Base-by-base conservation (phyloP, 805 yeast species). In the Starmerella davenportii region DNA sequence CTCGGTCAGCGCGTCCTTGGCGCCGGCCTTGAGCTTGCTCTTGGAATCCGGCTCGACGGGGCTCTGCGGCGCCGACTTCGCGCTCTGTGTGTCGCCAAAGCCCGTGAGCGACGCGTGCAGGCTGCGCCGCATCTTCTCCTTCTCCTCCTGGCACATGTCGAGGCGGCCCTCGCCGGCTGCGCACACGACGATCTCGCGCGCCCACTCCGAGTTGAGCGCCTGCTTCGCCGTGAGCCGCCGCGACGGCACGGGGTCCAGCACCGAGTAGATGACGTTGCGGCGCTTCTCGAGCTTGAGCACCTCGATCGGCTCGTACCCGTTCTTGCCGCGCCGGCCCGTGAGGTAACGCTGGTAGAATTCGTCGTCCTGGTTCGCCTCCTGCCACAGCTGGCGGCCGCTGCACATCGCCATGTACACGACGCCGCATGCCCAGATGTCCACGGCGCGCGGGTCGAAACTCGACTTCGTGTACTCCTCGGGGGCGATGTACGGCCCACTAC, bases 271-370 rank as follows among this genome's bases (percentile, higher is more conserved):
- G 32, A 85, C 95, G 52, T 85, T 85, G 41, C 95, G 66, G 54
- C 96, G 84, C 51, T 93, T 64, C 1, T 92, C 85, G 35, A 93
- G 63, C 54, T 82, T 79, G 50, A 87, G 62, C 38, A 62, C 56
- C 58, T 87, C 95, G 43, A 85, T 81, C 1, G 95, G 95, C 55
- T 79, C 93, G 54, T 81, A 87, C 1, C 95, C 95, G 21, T 74
- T 69, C 29, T 78, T 76, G 45, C 76, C 79, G 53, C 76, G 79
- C 42, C 95, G 64, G 41, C 81, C 82, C 38, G 65, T 66, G 41
- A 84, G 60, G 55, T 87, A 85, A 51, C 71, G 74, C 34, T 63
- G 60, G 57, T 72, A 85, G 55, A 79, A 84, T 51, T 75, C 87
- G 56, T 85, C 96, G 31, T 72, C 76, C 32, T 61, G 63, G 34